phyloP scores from a whole-genome alignment of 129 eudicot species.

The carrot (Daucus carota) region DNA sequence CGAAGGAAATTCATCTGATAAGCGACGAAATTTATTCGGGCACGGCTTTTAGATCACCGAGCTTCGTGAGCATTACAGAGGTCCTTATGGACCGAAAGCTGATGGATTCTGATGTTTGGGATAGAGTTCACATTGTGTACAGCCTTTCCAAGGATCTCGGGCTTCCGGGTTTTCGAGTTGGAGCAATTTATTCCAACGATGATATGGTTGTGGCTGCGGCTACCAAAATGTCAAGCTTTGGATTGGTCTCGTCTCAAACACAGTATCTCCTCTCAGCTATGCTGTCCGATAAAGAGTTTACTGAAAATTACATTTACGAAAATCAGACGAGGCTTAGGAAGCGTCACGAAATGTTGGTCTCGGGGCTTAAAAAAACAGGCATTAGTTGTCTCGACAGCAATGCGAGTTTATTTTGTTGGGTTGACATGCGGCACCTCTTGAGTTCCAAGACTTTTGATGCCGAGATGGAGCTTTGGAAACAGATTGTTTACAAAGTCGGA shows the following conservation, averaged over 20 bases:
- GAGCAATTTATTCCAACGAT: slow-evolving; percentile 70
- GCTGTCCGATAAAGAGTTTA: slow-evolving; percentile 7
- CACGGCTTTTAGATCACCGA: slow-evolving; percentile 52
- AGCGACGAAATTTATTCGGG: slow-evolving; percentile 92
- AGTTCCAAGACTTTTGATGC: slow-evolving; percentile 45
- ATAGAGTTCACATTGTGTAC: slow-evolving; percentile 70
- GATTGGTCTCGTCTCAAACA: slow-evolving; percentile 80
- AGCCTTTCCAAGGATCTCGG: slow-evolving; percentile 90
- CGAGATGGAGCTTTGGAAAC: slow-evolving; percentile 78
- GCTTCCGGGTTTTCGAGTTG: slow-evolving; percentile 92
- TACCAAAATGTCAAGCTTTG: slow-evolving; percentile 94
- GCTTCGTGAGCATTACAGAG: slow-evolving; percentile 60
- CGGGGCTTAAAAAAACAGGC: slow-evolving; percentile 58
- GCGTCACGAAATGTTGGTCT: slow-evolving; percentile 39
- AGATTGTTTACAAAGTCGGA: slow-evolving; percentile 68
- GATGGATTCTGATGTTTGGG: slow-evolving; percentile 32
- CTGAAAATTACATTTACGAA: not conserved
- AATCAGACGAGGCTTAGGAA: slow-evolving; percentile 17
- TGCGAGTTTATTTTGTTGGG: slow-evolving; percentile 83
- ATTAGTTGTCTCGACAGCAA: slow-evolving; percentile 57
- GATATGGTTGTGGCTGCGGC: slow-evolving; percentile 51
- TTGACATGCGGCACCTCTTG: slow-evolving; percentile 69
- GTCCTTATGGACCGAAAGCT: slow-evolving; percentile 32
- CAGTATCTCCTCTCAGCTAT: slow-evolving; percentile 47
- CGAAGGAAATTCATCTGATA: slow-evolving; percentile 62